Evolutionary conservation across 1,139 yeast species (phyloP), one percentile per base, ranked within the genome.

Genomic region (Trichomonascaceae sp.): DNA sequence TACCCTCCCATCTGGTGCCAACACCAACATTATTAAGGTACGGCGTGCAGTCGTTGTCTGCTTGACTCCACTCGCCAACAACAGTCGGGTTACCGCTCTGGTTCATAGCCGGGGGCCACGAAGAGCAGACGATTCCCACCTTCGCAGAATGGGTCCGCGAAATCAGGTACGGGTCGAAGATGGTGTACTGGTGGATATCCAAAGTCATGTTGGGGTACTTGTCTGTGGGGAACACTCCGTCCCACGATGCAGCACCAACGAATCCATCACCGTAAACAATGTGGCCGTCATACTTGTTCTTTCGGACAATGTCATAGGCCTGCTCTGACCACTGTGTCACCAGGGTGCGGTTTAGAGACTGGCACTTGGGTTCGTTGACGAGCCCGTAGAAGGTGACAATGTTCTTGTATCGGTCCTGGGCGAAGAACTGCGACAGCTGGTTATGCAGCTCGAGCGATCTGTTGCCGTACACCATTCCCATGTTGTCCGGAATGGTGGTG

Each of bases 21-120:
- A 74, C 66, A n/a, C 82, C 82, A 23, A 80, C 93, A 51, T 93
- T 93, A 51, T 85, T 85, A 38, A 85, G 59, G 85, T 92, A 82
- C 40, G 63, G 63, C 13, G 92, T 75, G 63, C 96, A 85, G 59
- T 85, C 96, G n/a, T 92, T 84, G 48, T 84, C 70, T 2, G 95
- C 95, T 29, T 85, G 94, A 28, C 85, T 68, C 77, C 84, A 85
- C 62, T 85, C 95, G 42, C 95, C 96, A 36, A 73, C 68, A 32
- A 84, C 66, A 34, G 72, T 73, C 65, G 37, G 55, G 78, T 32
- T 71, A 62, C 47, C 69, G 69, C 48, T 76, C 58, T 37, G 56
- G 34, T 47, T 69, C 57, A 37, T 59, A 45, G 45, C 78, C 56
- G 52, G 73, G 72, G 33, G 62, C 74, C 39, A 67, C 54, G 38